Conservation (phyloP, 1,284 basidiomycete genomes). For the Tremellales sp. region DNA sequence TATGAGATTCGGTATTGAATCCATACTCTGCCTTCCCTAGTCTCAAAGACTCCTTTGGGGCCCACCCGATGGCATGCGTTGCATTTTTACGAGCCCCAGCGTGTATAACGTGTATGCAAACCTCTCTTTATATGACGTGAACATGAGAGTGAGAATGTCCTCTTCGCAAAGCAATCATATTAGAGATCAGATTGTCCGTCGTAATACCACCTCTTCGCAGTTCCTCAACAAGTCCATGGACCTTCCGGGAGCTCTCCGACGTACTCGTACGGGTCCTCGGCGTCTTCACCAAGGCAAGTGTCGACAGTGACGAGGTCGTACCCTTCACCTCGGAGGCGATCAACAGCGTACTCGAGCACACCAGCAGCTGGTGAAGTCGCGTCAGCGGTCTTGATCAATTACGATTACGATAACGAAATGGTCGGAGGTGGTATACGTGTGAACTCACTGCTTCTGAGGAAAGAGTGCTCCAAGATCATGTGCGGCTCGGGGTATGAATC, state of each 20-base stretch:
- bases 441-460: conserved; percentile 24
- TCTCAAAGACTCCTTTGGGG: no score
- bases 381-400: neutral
- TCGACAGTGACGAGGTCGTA: conserved; percentile 45
- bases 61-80: no score
- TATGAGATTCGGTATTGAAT: no score
- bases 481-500: conserved; percentile 32
- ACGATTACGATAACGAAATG: no score
- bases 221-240: conserved; percentile 41
- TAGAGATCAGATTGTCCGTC: no score
- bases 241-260: conserved; percentile 33
- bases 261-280: conserved; percentile 44
- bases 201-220: no score
- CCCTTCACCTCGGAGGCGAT: conserved; percentile 29
- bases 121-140: no score
- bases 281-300: conserved; percentile 40
- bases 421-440: conserved; percentile 10
- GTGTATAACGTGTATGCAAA: no score
- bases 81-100: no score
- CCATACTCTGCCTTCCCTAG: no score
- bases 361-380: neutral
- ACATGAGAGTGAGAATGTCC: no score
- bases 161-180: no score
- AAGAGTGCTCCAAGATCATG: conserved; percentile 39
- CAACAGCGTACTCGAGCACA: conserved; percentile 35